phyloP scores from a whole-genome alignment of 2,329 filamentous ascomycete genomes.

The Colletotrichum sp. region DNA sequence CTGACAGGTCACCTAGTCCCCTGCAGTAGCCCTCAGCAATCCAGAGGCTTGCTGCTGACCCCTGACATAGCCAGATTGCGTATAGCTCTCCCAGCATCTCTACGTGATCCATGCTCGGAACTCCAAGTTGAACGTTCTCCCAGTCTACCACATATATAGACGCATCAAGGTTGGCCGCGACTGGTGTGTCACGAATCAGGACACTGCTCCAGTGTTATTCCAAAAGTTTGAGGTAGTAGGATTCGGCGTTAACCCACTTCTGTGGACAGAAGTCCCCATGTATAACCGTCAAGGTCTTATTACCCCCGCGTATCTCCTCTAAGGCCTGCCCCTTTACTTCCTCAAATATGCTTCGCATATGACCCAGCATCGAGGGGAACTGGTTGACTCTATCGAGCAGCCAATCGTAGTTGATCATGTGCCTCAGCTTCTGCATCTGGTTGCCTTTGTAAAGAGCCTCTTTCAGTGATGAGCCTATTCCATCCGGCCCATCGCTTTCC shows the following conservation, averaged over 20 bases:
- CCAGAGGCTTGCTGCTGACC: background rate
- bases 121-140: background rate
- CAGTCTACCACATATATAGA: background rate
- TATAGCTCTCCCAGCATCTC: background rate
- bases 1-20: background rate
- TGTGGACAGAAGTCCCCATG: constrained; percentile 69
- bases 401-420: constrained; percentile 40
- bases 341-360: constrained; percentile 29
- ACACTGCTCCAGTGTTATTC: background rate
- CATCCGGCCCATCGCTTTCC: background rate
- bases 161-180: background rate
- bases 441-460: background rate
- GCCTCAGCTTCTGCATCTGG: background rate
- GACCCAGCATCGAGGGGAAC: constrained; percentile 42
- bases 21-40: background rate
- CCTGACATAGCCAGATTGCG: background rate
- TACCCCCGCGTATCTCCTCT: background rate
- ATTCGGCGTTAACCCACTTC: constrained; percentile 44
- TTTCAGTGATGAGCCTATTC: background rate
- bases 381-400: constrained; percentile 49
- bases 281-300: constrained; percentile 32
- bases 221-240: background rate
- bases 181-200: background rate
- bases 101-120: background rate
- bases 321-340: background rate